Base-by-base conservation (phyloP, 345 rosid species). In the Salix exigua region DNA sequence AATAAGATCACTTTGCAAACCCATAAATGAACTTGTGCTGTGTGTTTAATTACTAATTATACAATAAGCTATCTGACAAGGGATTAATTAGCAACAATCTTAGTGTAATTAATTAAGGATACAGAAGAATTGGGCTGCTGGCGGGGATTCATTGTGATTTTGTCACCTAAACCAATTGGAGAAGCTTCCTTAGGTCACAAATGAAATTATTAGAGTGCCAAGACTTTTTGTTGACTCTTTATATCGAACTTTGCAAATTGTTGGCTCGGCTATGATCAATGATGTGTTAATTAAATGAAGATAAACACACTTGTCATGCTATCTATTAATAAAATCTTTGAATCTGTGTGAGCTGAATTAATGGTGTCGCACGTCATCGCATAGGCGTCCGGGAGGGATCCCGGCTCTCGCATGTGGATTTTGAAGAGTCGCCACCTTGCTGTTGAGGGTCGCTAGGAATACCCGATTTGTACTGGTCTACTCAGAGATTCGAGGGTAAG, bases 1-100 rank as follows among this genome's bases (percentile, higher is more conserved):
- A 66, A 63, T 72, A 78, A 80, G 70, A 72, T 77, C 69, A 71
- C 71, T 65, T 4, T 51, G 63, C 70, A 70, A 70, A 65, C 70
- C 44, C 69, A n/a, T 33, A 63, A 63, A 60, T 55, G 74, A 53
- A 44, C 69, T 40, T 70, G 74, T 69, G 66, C 26, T 68, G 60
- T 42, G 73, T 12, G 4, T 4, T 63, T 69, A 58, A 26, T 77
- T 51, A 64, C 12, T 37, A 73, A 38, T 18, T 44, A 44, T 13
- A 44, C 50, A 44, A 30, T 42, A n/a, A 48, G 67, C 35, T n/a
- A 55, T 53, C 31, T 37, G 37, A 25, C 23, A 2, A 31, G 26
- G 38, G 30, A 71, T 17, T 6, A 3, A 21, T 73, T 58, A 60
- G 61, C 23, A 65, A 64, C 46, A 67, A 72, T 50, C 73, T 62